Conservation (phyloP, 345 rosid genomes). For the Raphanus sativus region DNA sequence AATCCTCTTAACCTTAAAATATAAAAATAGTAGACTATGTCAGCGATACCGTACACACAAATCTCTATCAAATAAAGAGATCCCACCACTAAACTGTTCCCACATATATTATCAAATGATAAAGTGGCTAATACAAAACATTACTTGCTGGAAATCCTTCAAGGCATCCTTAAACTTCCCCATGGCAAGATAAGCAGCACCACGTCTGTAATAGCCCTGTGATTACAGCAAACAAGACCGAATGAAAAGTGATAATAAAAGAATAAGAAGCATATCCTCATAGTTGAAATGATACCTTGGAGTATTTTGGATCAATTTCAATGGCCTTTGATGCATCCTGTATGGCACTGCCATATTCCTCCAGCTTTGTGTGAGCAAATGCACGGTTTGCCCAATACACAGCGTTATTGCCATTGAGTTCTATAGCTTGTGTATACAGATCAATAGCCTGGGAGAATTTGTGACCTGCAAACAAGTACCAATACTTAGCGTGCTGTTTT, state of each 20-base stretch:
- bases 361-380: constrained; percentile 85
- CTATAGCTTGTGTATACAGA: constrained; percentile 80
- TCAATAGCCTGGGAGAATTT: constrained; percentile 83
- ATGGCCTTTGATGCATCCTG: constrained; percentile 89
- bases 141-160: constrained; percentile 92
- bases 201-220: constrained; percentile 95
- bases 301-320: constrained; percentile 78
- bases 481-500: neutral
- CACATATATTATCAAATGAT: neutral
- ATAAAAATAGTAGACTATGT: constrained; percentile 23
- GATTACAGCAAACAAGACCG: constrained; percentile 22
- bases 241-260: neutral
- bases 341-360: constrained; percentile 98
- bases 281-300: constrained; percentile 53
- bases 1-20: constrained; percentile 68
- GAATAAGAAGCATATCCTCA: neutral
- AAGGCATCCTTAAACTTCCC: constrained; percentile 95
- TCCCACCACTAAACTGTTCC: neutral
- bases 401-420: constrained; percentile 61
- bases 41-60: neutral
- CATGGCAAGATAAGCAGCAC: constrained; percentile 96
- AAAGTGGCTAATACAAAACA: neutral
- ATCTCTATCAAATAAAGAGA: neutral
- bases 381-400: constrained; percentile 98
- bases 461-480: constrained; percentile 51